Base-by-base conservation (phyloP, 331 rosid species). In the Pyracantha coccinea region DNA sequence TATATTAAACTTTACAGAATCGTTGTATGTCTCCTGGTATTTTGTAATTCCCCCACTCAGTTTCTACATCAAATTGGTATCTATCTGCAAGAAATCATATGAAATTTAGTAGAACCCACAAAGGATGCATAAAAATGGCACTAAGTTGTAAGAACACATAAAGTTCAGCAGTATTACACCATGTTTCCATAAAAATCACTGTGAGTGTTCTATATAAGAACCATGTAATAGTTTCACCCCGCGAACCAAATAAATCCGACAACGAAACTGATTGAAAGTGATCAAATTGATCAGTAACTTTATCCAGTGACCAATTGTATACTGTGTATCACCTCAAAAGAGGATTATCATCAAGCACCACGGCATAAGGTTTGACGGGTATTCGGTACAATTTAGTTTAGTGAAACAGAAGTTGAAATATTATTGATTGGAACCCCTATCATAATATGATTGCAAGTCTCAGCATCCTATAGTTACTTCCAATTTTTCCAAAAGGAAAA, bases 21-120 rank as follows among this genome's bases (percentile, higher is more conserved):
- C 19, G 47, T 55, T 62, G 67, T n/a, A 58, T 38, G 71, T 62
- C 68, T 63, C 57, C 74, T 71, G 44, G 72, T 76, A 79, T 59
- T 58, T 68, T 45, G 59, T 23, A 59, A 45, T 66, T 47, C 57
- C 70, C 24, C 62, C 28, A 67, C 75, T 55, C 75, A 66, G 66
- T 54, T 81, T 54, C 21, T 60, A 75, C 71, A 71, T 21, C 76
- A 81, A 82, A 68, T 14, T 20, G 72, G 25, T 45, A 66, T 69
- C 79, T 76, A 81, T 53, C 89, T 79, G 78, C 74, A 70, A 44
- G 68, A 47, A 58, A 61, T 7, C 15, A 27, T 15, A 66, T 59
- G 9, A 24, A 38, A 27, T 66, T 85, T 54, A 76, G 75, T 25
- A 75, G 25, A 50, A 54, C 70, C 64, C 47, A 76, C 15, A 66